These are phyloP conservation scores for Xanthoconium stramineum DNA, from an alignment of 768 basidiomycete genomes.

Conservation along the genomic window DNA sequence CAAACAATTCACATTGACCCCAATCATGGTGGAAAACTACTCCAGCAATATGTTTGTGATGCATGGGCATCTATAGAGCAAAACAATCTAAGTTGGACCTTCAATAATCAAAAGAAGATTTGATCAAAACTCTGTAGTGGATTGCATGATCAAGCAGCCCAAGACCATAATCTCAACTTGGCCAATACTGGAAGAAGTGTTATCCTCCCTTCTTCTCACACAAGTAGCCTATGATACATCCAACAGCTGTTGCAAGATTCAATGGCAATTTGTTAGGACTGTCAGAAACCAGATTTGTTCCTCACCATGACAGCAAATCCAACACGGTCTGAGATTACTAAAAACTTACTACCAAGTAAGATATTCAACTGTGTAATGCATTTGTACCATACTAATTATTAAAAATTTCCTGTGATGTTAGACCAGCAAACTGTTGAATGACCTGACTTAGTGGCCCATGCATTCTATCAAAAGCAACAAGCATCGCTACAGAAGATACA, in stretches of 20 bases:
- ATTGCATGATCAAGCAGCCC: conserved; percentile 26
- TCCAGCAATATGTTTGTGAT: conserved; percentile 49
- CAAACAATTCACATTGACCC: conserved; percentile 16
- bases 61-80: conserved; percentile 46
- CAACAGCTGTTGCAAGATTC: conserved; percentile 42
- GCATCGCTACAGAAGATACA: conserved; percentile 36
- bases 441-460: conserved; percentile 44
- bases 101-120: conserved; percentile 32
- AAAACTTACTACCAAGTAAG: conserved; percentile 34
- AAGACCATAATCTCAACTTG: conserved; percentile 25
- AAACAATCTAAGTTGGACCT: conserved; percentile 32
- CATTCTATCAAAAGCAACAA: conserved; percentile 44
- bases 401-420: background rate
- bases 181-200: conserved; percentile 31
- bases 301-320: conserved; percentile 53
- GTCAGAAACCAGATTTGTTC: conserved; percentile 41
- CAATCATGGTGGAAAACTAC: conserved; percentile 33
- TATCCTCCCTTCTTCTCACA: conserved; percentile 40
- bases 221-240: conserved; percentile 41
- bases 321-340: conserved; percentile 43
- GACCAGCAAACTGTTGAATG: conserved; percentile 38
- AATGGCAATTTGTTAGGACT: conserved; percentile 41
- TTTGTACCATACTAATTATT: too few relatives aligned
- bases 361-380: background rate
- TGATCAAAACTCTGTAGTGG: conserved; percentile 37